phyloP scores from a whole-genome alignment of 176 grass and related monocot species.

The Elaeis guineensis region DNA sequence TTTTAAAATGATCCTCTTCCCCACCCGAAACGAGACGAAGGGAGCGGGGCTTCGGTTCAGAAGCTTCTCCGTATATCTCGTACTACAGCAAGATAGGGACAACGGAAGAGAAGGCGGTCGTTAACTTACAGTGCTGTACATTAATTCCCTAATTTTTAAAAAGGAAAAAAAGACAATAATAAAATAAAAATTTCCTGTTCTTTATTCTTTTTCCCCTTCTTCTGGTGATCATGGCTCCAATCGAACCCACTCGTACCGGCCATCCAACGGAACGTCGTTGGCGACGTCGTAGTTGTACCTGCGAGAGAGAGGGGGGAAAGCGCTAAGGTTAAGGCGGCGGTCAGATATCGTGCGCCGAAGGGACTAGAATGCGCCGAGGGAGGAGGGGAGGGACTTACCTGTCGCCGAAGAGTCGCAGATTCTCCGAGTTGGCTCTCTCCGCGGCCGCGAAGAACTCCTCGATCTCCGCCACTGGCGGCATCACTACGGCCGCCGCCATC shows the following conservation, averaged over 20 bases:
- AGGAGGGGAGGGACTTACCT: neutral
- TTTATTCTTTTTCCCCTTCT: neutral
- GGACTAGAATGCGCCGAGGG: too few relatives aligned
- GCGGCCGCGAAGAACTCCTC: conserved; percentile 16
- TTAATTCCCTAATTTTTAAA: neutral
- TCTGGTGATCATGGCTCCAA: neutral
- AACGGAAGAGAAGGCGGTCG: neutral
- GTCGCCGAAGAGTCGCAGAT: neutral
- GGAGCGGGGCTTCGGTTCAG: too few relatives aligned
- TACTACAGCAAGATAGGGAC: too few relatives aligned
- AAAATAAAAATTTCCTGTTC: neutral
- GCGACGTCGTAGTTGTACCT: conserved; percentile 29
- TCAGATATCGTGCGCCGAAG: too few relatives aligned
- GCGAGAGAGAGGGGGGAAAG: neutral
- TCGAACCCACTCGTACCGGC: conserved; percentile 21
- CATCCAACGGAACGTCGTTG: conserved; percentile 23
- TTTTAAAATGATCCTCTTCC: too few relatives aligned
- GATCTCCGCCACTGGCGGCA: conserved; percentile 7
- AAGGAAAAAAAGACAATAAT: neutral
- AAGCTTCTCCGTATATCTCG: too few relatives aligned
- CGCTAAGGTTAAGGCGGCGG: neutral
- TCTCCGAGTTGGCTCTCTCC: conserved; percentile 9
- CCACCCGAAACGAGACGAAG: too few relatives aligned
- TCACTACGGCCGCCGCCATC: neutral
- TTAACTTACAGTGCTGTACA: conserved; percentile 12